A percentile compares a stretch with the other conserved stretches of the same genome.
These are phyloP conservation scores for Cryptosporidium parvum DNA, from an alignment of 169 alveolate genomes.

Conservation along the genomic window DNA sequence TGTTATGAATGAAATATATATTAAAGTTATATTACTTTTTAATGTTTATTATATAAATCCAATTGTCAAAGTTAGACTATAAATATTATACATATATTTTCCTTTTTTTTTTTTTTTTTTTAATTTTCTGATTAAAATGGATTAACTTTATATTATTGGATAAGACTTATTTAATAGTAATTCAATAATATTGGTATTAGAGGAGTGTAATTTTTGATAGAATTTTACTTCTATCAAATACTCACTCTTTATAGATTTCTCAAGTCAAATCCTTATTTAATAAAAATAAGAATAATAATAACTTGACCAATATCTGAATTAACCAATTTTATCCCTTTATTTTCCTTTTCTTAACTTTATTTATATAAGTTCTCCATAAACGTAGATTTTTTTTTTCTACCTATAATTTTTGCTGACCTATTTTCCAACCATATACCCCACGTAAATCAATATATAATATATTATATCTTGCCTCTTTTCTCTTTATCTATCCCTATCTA, in stretches of 20 bases:
- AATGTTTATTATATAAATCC: no score
- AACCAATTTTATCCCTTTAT: neutral
- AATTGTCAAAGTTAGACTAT: neutral
- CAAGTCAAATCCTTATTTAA: neutral
- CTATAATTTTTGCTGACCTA: neutral
- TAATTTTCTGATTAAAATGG: no score
- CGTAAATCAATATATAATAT: constrained; percentile 22
- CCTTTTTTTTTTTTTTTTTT: no score
- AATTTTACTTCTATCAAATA: no score
- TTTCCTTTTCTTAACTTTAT: neutral
- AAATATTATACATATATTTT: no score
- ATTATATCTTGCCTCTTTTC: constrained; percentile 20
- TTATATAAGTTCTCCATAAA: constrained; percentile 1
- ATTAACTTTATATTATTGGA: neutral
- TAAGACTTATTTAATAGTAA: neutral
- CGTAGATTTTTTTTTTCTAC: neutral
- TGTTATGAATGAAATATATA: neutral
- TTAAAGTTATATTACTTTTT: no score
- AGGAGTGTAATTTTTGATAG: neutral
- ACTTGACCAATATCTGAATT: neutral
- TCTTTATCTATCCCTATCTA: constrained; percentile 64
- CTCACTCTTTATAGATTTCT: neutral
- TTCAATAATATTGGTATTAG: neutral
- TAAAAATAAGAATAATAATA: neutral
- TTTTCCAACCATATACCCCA: constrained; percentile 53